A percentile compares a stretch with the other conserved stretches of the same genome.
phyloP scores from a whole-genome alignment of 495 filamentous ascomycete species.

The Hypomontagnella monticulosa region DNA sequence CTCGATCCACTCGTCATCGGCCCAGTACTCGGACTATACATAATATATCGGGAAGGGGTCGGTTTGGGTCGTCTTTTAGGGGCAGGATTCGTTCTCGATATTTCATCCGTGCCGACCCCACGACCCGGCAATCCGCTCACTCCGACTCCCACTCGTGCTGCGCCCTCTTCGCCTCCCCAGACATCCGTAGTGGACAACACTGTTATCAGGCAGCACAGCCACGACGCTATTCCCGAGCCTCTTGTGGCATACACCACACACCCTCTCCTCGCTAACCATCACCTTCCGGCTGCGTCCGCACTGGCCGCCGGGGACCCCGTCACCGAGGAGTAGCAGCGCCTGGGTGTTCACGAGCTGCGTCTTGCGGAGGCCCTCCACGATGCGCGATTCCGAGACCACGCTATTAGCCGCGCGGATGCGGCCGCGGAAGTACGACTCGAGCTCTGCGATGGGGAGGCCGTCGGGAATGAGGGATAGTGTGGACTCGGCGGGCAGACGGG shows the following conservation, averaged over 20 bases:
- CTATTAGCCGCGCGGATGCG: conserved; percentile 89
- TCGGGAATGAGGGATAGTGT: conserved; percentile 88
- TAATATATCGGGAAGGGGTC: conserved; percentile 22
- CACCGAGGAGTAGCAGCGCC: conserved; percentile 73
- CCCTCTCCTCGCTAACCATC: conserved; percentile 82
- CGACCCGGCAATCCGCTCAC: conserved; percentile 37
- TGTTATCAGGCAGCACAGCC: conserved; percentile 62
- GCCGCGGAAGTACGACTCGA: conserved; percentile 91
- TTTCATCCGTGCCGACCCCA: conserved; percentile 39
- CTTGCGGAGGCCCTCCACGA: conserved; percentile 78
- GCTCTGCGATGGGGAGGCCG: conserved; percentile 75
- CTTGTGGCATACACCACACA: conserved; percentile 93
- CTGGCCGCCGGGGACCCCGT: conserved; percentile 63
- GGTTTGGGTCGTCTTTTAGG: too few relatives aligned
- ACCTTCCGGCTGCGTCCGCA: conserved; percentile 75
- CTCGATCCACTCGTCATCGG: not conserved
- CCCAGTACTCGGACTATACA: conserved; percentile 1
- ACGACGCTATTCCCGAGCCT: conserved; percentile 90
- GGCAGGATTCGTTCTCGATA: not conserved
- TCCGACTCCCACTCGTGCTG: conserved; percentile 33
- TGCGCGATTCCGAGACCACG: conserved; percentile 76
- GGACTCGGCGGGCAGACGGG: conserved; percentile 84
- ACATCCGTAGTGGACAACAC: conserved; percentile 87
- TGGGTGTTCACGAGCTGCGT: conserved; percentile 78
- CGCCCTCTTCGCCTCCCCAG: conserved; percentile 50